phyloP scores from a whole-genome alignment of 2,329 filamentous ascomycete species.

The Colletotrichum zoysiae region DNA sequence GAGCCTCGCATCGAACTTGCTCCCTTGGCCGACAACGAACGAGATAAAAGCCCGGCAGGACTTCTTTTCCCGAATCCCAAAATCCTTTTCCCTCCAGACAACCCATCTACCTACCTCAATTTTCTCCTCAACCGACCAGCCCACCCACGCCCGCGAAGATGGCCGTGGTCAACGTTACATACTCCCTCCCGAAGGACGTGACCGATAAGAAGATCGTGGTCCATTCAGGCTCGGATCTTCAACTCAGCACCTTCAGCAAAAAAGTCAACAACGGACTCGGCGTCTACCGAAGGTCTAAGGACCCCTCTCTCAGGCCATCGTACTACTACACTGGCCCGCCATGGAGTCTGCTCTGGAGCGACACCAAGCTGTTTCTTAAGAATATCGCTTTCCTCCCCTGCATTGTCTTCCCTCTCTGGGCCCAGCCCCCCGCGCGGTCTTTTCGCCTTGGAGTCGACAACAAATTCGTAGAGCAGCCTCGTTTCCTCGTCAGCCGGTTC shows the following conservation, averaged over 20 bases:
- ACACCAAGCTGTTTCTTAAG: constrained; percentile 9
- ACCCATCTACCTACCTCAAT: too few relatives aligned
- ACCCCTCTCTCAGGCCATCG: neutral
- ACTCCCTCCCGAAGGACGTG: constrained; percentile 6
- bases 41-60: neutral
- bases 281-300: neutral
- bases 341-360: constrained; percentile 19
- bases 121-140: neutral
- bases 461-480: constrained; percentile 11
- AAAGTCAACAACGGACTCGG: neutral
- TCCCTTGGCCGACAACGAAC: neutral
- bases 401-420: constrained; percentile 28
- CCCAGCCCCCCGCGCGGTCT: constrained; percentile 17
- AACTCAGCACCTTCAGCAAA: neutral
- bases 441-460: constrained; percentile 22
- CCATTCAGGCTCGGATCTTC: neutral
- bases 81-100: neutral
- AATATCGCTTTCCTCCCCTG: constrained; percentile 9
- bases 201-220: constrained; percentile 8
- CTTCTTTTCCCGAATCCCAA: accelerated
- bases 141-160: neutral
- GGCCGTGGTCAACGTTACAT: neutral
- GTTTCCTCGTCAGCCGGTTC: neutral
- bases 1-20: too few relatives aligned
- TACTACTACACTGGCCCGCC: constrained; percentile 26